These are phyloP conservation scores for Russula olivacea DNA, from an alignment of 768 basidiomycete genomes.

Conservation along the genomic window DNA sequence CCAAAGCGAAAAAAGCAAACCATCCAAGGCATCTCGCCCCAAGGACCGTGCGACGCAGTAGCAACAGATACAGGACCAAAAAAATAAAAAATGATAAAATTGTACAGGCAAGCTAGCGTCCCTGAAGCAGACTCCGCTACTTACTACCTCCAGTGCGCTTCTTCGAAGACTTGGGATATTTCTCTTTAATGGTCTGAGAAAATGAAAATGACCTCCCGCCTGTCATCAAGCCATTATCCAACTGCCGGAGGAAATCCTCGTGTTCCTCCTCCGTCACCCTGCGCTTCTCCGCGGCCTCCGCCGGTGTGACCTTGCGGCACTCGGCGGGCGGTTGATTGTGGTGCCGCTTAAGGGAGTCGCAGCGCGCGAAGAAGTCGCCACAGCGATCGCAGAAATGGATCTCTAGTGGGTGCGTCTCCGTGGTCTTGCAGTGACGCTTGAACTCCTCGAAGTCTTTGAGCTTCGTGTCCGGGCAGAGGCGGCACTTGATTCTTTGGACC, in stretches of 20 bases:
- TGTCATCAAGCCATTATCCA: background rate
- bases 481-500: background rate
- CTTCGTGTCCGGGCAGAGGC: background rate
- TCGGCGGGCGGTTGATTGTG: background rate
- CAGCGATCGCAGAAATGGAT: background rate
- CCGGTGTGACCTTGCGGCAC: background rate
- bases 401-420: background rate
- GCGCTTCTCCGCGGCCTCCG: background rate
- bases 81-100: background rate
- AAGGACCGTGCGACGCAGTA: background rate
- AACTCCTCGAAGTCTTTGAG: background rate
- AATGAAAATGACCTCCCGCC: background rate
- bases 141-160: background rate
- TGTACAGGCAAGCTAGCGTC: background rate
- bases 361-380: background rate
- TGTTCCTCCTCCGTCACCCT: background rate
- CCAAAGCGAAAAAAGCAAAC: background rate
- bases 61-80: background rate
- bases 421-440: background rate
- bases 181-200: background rate
- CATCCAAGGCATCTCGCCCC: background rate
- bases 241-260: background rate
- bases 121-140: background rate
- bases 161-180: background rate
- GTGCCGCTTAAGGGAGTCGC: background rate